Evolutionary conservation across 2,329 filamentous ascomycete species (phyloP), one percentile per base, ranked within the genome.

Genomic region (Ophiostoma himal-ulmi): DNA sequence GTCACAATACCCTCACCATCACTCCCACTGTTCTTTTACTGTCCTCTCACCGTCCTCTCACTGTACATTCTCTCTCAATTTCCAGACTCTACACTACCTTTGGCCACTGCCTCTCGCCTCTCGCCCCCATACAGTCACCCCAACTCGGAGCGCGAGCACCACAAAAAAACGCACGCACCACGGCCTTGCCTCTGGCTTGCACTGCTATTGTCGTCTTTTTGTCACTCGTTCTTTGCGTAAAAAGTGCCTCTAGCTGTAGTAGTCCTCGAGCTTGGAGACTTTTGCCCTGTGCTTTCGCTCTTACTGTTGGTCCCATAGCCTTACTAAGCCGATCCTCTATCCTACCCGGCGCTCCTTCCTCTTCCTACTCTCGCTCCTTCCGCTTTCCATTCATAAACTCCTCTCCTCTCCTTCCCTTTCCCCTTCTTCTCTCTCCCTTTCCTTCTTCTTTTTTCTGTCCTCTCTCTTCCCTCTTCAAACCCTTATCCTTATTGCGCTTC

Each of bases 1-100:
- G 44, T 48, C 44, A 48, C 44, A 17, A 48, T 48, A 48, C 44
- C n/a, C 65, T 48, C 57, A 37, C 68, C 39, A 69, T 20, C 34
- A 60, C 64, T 34, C 34, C 44, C 57, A 66, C 66, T 60, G 48
- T 54, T n/a, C 48, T 54, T 11, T 54, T 22, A 57, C 52, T 8
- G 6, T 54, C 20, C 48, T 44, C 66, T 48, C 65, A 52, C 65
- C n/a, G 65, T n/a, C 20, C 48, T 44, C 68, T 60, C 66, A 52
- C 65, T 52, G 65, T 67, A n/a, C 36, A 2, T 17, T 41, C 41
- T 37, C 30, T 70, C 36, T 66, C 68, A 57, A 54, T 54, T 71
- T 70, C 66, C 71, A 68, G 67, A 69, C 69, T 69, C 71, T 60
- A 62, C 69, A 69, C 57, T 69, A 72, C 72, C 72, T 68, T 70